These are phyloP conservation scores for Tulasnella sp. DNA, from an alignment of 768 basidiomycete species.

Conservation along the genomic window DNA sequence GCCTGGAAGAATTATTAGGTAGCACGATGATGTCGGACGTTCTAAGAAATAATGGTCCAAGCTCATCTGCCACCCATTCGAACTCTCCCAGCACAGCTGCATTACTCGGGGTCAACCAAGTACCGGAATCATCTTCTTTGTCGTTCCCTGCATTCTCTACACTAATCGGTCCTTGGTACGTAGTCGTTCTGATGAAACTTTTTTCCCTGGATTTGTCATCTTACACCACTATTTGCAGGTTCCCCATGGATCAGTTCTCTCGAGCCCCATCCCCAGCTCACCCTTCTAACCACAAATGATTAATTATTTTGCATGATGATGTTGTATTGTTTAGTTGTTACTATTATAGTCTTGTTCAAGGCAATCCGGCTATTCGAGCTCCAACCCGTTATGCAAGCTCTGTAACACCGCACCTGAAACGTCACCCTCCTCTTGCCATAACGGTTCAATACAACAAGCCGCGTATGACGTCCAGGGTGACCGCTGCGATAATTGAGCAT, in stretches of 20 bases:
- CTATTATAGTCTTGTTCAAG: conserved; percentile 2
- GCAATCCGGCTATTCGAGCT: conserved; percentile 33
- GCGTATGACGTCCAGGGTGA: conserved; percentile 27
- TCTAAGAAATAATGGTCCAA: too few species aligned
- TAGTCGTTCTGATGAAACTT: background rate
- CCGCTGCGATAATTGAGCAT: conserved; percentile 22
- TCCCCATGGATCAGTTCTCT: conserved; percentile 14
- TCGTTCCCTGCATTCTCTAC: conserved; percentile 7
- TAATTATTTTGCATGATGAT: background rate
- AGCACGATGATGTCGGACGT: conserved; percentile 8
- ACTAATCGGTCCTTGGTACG: conserved; percentile 13
- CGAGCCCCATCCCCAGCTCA: conserved; percentile 10
- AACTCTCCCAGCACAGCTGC: too few species aligned
- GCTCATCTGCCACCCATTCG: too few species aligned
- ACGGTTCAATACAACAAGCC: conserved; percentile 29
- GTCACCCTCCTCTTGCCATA: conserved; percentile 51
- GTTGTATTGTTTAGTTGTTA: background rate
- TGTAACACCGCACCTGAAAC: conserved; percentile 39
- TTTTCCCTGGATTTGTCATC: background rate
- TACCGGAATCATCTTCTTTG: too few species aligned
- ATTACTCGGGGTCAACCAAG: too few species aligned
- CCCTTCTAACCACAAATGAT: conserved; percentile 5
- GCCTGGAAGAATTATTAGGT: conserved; percentile 17
- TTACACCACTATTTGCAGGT: too few species aligned
- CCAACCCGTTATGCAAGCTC: conserved; percentile 35